These are phyloP conservation scores for Piper betle DNA, from an alignment of 164 flowering plant genomes.

Conservation along the genomic window DNA sequence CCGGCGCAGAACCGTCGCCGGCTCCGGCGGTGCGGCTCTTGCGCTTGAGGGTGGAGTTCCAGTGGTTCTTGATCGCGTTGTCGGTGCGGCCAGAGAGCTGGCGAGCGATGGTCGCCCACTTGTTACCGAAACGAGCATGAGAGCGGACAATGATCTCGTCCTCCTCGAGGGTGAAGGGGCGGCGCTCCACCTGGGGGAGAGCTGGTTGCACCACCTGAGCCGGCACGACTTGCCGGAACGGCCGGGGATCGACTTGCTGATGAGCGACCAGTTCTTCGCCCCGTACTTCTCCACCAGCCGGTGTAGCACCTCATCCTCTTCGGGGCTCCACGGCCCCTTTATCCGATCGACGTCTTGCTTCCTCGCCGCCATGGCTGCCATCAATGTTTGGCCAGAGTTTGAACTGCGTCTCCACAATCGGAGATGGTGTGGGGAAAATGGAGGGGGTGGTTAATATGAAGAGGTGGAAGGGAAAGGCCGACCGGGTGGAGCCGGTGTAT, in stretches of 20 bases:
- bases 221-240: slow-evolving; percentile 89
- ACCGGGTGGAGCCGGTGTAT: not conserved
- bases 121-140: too few species aligned
- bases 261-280: slow-evolving; percentile 80
- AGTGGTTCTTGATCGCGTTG: too few species aligned
- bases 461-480: not conserved
- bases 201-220: slow-evolving; percentile 90
- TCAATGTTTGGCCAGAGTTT: too few species aligned
- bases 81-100: slow-evolving; percentile 64
- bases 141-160: slow-evolving; percentile 60
- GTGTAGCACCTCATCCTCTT: slow-evolving; percentile 89
- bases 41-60: too few species aligned
- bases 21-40: slow-evolving; percentile 32
- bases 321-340: slow-evolving; percentile 96
- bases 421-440: too few species aligned
- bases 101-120: slow-evolving; percentile 91
- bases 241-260: slow-evolving; percentile 75
- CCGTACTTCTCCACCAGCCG: slow-evolving; percentile 80
- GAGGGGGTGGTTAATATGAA: not conserved
- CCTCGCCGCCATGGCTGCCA: not conserved
- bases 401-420: too few species aligned
- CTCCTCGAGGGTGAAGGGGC: slow-evolving; percentile 62
- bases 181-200: slow-evolving; percentile 85
- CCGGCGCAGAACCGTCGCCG: not conserved
- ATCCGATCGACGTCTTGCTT: slow-evolving; percentile 63